phyloP scores from a whole-genome alignment of 306 rosid species.

The Astragalus glycyphyllos region DNA sequence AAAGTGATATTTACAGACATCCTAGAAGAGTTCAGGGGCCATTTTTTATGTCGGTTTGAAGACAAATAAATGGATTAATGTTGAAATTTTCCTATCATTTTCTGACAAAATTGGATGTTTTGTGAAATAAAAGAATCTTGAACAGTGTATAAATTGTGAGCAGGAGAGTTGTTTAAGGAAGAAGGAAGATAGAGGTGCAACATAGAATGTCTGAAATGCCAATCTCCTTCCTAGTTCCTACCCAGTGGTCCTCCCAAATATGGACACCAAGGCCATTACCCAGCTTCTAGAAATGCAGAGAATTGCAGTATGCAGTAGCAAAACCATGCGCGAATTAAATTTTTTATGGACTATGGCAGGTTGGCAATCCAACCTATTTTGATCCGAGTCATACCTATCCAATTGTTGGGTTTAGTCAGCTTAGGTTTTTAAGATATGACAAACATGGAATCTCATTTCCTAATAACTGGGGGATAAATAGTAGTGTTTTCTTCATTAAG shows the following conservation, averaged over 20 bases:
- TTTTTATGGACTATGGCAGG: neutral
- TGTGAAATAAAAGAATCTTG: neutral
- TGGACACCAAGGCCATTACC: neutral
- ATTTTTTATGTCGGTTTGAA: neutral
- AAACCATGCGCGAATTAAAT: neutral
- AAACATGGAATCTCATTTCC: neutral
- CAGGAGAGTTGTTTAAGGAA: conserved; percentile 3
- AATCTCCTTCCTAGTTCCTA: neutral
- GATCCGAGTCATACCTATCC: neutral
- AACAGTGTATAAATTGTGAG: conserved; percentile 1
- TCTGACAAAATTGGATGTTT: neutral
- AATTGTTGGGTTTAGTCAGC: neutral
- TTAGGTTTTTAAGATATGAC: conserved; percentile 2
- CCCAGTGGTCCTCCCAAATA: neutral
- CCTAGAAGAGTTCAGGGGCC: neutral
- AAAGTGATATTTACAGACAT: neutral
- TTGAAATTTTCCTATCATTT: neutral
- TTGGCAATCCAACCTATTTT: conserved; percentile 25
- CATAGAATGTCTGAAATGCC: conserved; percentile 15
- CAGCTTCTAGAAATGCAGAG: neutral
- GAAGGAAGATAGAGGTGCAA: neutral
- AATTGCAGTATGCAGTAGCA: neutral
- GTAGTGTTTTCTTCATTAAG: neutral
- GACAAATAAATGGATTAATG: neutral
- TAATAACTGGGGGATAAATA: conserved; percentile 1